A percentile compares a stretch with the other conserved stretches of the same genome.
phyloP scores from a whole-genome alignment of 352 stramenopile species.

The Plasmopara halstedii region DNA sequence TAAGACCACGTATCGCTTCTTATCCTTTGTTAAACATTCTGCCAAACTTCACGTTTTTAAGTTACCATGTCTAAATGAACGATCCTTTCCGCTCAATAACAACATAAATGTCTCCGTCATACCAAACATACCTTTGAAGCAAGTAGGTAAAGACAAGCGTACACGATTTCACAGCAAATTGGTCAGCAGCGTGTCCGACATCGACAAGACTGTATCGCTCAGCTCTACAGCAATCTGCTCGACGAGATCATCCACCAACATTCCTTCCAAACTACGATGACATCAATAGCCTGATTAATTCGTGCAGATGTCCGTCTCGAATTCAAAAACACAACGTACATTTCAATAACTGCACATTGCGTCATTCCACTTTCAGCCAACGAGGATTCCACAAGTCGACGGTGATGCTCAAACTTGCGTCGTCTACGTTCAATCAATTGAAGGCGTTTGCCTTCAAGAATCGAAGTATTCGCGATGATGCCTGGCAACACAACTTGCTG shows the following conservation, averaged over 20 bases:
- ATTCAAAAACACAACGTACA: slow-evolving; percentile 24
- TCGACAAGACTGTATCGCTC: slow-evolving; percentile 23
- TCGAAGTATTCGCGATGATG: slow-evolving; percentile 7
- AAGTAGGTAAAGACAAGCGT: background rate
- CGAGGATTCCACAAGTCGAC: slow-evolving; percentile 45
- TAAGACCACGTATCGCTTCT: too few species aligned
- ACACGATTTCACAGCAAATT: slow-evolving; percentile 20
- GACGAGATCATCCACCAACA: slow-evolving; percentile 37
- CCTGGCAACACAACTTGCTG: slow-evolving; percentile 1
- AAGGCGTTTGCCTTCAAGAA: slow-evolving; percentile 14
- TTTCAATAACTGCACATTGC: slow-evolving; percentile 52
- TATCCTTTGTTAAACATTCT: too few species aligned
- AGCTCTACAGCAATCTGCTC: slow-evolving; percentile 31
- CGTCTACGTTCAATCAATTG: slow-evolving; percentile 42
- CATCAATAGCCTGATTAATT: background rate
- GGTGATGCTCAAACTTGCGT: slow-evolving; percentile 44
- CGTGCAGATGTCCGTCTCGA: background rate
- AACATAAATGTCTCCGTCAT: too few species aligned
- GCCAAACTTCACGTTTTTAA: too few species aligned
- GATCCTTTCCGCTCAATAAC: too few species aligned
- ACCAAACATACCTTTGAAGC: background rate
- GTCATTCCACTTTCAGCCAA: slow-evolving; percentile 47
- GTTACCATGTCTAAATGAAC: too few species aligned
- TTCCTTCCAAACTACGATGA: slow-evolving; percentile 28
- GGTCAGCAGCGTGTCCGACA: slow-evolving; percentile 33